Evolutionary conservation across 1,284 basidiomycete species (phyloP).

Genomic region (Apiotrichum mycotoxinovorans): DNA sequence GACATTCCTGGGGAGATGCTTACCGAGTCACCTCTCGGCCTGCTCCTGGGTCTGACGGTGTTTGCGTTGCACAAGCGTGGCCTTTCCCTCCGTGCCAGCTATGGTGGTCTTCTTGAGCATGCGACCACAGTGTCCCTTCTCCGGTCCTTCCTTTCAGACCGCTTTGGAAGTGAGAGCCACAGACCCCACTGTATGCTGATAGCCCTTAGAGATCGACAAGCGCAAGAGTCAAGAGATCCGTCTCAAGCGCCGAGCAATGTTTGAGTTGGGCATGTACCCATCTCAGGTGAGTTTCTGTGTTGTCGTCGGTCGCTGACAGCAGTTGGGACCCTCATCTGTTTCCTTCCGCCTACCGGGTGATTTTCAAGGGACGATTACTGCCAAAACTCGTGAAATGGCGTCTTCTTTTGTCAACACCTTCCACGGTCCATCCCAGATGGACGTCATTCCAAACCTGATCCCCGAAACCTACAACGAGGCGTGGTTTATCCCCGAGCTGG

Average conservation of each 20-base stretch:
- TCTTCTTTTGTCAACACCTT: neutral
- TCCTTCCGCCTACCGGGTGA: neutral
- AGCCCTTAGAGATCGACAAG: neutral
- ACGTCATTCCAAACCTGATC: neutral
- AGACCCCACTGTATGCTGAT: neutral
- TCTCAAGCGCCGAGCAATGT: conserved; percentile 8
- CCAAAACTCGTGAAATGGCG: neutral
- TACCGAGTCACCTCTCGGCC: conserved; percentile 9
- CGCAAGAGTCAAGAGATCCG: neutral
- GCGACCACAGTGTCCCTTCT: conserved; percentile 2
- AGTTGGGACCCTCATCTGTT: conserved; percentile 8
- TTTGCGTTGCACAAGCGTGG: conserved; percentile 1
- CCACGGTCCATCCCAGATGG: neutral
- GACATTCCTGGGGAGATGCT: neutral
- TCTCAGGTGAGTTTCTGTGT: conserved; percentile 4
- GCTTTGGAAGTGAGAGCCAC: conserved; percentile 6
- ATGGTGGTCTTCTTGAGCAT: neutral
- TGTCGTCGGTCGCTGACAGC: neutral
- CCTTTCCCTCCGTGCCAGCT: neutral
- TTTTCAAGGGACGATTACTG: neutral
- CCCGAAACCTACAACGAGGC: conserved; percentile 1
- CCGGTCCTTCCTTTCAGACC: conserved; percentile 1
- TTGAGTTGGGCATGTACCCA: neutral
- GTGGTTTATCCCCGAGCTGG: conserved; percentile 8
- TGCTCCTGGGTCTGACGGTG: conserved; percentile 10